phyloP scores from a whole-genome alignment of 371 early-diverging fungal genomes.

The Coemansia sp. region DNA sequence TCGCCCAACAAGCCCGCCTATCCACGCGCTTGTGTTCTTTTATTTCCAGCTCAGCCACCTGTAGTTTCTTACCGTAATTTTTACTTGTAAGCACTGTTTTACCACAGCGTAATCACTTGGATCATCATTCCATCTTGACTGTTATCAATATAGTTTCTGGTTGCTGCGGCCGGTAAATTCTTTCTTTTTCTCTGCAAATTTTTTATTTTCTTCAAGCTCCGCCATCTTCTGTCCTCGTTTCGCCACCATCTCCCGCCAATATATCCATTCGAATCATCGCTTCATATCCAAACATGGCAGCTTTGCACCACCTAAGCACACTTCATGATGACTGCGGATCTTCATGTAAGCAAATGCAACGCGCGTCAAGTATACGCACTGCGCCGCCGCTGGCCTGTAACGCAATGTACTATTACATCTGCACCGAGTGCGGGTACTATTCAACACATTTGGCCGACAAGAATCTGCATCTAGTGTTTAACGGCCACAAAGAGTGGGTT shows the following conservation, averaged over 20 bases:
- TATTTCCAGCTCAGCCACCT: not conserved
- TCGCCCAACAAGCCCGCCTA: not conserved
- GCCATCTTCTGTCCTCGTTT: not conserved
- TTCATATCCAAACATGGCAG: not conserved
- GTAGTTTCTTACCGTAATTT: not conserved
- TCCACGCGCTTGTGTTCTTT: not conserved
- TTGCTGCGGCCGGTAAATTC: conserved; percentile 10
- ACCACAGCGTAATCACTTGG: not conserved
- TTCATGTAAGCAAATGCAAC: not conserved
- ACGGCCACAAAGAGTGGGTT: conserved; percentile 40
- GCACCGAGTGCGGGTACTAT: conserved; percentile 39
- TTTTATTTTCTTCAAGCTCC: not conserved
- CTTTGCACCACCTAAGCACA: not conserved
- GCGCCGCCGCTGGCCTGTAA: conserved; percentile 15
- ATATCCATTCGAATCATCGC: not conserved
- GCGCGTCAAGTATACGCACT: not conserved
- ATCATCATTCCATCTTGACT: not conserved
- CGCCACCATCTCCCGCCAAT: not conserved
- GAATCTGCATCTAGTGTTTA: conserved; percentile 37
- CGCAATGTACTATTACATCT: conserved; percentile 36
- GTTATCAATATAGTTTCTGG: not conserved
- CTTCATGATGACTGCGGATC: not conserved
- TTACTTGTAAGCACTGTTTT: not conserved
- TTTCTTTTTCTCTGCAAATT: not conserved
- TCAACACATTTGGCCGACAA: conserved; percentile 29